These are phyloP conservation scores for rapeseed (Brassica napus) DNA, from an alignment of 345 rosid species.

Conservation along the genomic window DNA sequence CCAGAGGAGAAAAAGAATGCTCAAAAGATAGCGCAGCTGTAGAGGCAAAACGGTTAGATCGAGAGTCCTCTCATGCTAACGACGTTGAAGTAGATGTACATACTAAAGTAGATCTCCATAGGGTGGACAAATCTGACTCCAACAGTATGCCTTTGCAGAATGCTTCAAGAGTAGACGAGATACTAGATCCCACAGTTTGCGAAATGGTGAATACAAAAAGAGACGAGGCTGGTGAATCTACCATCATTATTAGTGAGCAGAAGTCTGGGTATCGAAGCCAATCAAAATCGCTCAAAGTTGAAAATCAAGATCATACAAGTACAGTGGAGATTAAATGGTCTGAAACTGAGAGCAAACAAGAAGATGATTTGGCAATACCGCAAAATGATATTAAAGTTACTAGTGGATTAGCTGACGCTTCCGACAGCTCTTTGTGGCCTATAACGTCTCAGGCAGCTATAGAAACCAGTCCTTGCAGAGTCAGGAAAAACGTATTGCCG, in stretches of 20 bases:
- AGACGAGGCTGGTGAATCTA: conserved; percentile 39
- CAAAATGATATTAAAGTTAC: conserved; percentile 43
- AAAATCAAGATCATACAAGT: conserved; percentile 32
- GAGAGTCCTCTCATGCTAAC: conserved; percentile 60
- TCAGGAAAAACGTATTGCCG: conserved; percentile 44
- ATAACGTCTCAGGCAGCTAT: conserved; percentile 38
- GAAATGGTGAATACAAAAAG: conserved; percentile 48
- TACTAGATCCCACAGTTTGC: conserved; percentile 38
- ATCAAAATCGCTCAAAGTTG: neutral
- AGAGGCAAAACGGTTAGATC: conserved; percentile 52
- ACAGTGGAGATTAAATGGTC: conserved; percentile 42
- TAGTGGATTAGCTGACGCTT: conserved; percentile 33
- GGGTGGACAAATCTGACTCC: conserved; percentile 44
- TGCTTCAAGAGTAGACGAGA: conserved; percentile 46
- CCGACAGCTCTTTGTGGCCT: conserved; percentile 26
- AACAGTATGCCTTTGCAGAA: conserved; percentile 38
- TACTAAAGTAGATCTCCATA: conserved; percentile 49
- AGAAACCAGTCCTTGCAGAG: conserved; percentile 38
- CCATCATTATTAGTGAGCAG: conserved; percentile 32
- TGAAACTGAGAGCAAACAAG: conserved; percentile 43
- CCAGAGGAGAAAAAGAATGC: conserved; percentile 41
- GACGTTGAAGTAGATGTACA: conserved; percentile 47
- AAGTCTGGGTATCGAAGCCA: conserved; percentile 21
- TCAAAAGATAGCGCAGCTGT: conserved; percentile 37
- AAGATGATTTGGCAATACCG: conserved; percentile 36